Percentiles rank a stretch among this genome's conserved stretches.
These are phyloP conservation scores for Eucalyptus pauciflora DNA, from an alignment of 345 rosid genomes.

Conservation along the genomic window DNA sequence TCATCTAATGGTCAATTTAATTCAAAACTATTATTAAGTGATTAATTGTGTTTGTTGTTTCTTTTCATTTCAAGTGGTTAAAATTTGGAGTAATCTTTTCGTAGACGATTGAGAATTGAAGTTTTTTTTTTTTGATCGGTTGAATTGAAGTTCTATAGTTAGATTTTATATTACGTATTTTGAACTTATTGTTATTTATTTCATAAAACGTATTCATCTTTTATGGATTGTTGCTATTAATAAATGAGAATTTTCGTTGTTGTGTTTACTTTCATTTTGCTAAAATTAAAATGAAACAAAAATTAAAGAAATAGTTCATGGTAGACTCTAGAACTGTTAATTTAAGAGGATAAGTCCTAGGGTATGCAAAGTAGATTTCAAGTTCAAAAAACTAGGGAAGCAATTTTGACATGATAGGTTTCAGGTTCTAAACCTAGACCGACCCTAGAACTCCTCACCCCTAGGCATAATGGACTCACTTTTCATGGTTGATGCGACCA, in stretches of 20 bases:
- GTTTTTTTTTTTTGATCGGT: too few relatives aligned
- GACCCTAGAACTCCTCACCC: background rate
- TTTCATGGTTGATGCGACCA: too few relatives aligned
- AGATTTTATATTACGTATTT: too few relatives aligned
- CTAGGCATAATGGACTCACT: background rate
- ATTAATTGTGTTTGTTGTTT: background rate
- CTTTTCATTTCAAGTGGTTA: background rate
- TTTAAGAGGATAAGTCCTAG: rapidly evolving
- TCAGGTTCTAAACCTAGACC: rapidly evolving
- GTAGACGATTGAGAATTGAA: background rate
- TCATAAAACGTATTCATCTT: rapidly evolving
- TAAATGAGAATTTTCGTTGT: background rate
- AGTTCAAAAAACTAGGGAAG: too few relatives aligned
- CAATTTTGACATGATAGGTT: rapidly evolving
- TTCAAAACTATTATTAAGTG: too few relatives aligned
- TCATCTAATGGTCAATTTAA: background rate
- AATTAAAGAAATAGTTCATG: background rate
- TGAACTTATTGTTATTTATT: too few relatives aligned
- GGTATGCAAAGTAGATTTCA: background rate
- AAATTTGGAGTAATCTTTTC: too few relatives aligned
- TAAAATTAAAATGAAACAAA: background rate
- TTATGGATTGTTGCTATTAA: too few relatives aligned
- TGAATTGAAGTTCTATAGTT: too few relatives aligned
- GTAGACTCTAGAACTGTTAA: background rate
- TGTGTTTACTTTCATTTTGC: too few relatives aligned